phyloP scores from a whole-genome alignment of 768 basidiomycete genomes.

The Hydnomerulius pinastri region DNA sequence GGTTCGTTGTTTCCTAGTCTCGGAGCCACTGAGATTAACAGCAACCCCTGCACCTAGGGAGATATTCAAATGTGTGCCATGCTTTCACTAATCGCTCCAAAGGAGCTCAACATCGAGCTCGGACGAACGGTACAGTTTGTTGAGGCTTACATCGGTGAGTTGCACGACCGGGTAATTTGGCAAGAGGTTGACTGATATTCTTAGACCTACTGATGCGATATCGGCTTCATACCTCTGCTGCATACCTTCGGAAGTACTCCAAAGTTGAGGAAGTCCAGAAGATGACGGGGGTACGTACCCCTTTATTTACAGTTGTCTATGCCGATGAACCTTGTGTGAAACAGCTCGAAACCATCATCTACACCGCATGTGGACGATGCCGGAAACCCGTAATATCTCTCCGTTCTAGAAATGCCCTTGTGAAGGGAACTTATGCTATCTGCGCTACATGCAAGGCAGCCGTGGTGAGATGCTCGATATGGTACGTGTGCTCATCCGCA shows the following conservation, averaged over 20 bases:
- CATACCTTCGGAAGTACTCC: slow-evolving; percentile 73
- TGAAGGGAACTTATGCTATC: slow-evolving; percentile 50
- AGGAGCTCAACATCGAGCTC: slow-evolving; percentile 54
- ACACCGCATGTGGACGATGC: slow-evolving; percentile 70
- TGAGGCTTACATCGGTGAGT: slow-evolving; percentile 73
- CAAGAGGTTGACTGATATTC: neutral
- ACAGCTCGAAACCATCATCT: slow-evolving; percentile 71
- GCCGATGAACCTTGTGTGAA: neutral
- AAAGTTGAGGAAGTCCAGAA: slow-evolving; percentile 51
- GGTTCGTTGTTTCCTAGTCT: slow-evolving; percentile 36
- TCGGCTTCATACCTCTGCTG: slow-evolving; percentile 64
- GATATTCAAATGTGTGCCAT: slow-evolving; percentile 82
- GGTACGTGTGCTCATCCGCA: slow-evolving; percentile 45
- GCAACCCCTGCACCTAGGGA: slow-evolving; percentile 46
- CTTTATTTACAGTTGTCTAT: neutral
- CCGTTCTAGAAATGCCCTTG: slow-evolving; percentile 29
- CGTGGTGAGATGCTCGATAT: slow-evolving; percentile 65
- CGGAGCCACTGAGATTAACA: slow-evolving; percentile 2
- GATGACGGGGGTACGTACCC: slow-evolving; percentile 49
- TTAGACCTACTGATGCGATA: slow-evolving; percentile 65
- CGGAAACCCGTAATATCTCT: slow-evolving; percentile 56
- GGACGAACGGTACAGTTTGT: slow-evolving; percentile 53
- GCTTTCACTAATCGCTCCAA: slow-evolving; percentile 59
- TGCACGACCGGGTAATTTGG: neutral
- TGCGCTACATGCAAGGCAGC: slow-evolving; percentile 57